Evolutionary conservation across 345 rosid species (phyloP).

Genomic region (Populus tremula): DNA sequence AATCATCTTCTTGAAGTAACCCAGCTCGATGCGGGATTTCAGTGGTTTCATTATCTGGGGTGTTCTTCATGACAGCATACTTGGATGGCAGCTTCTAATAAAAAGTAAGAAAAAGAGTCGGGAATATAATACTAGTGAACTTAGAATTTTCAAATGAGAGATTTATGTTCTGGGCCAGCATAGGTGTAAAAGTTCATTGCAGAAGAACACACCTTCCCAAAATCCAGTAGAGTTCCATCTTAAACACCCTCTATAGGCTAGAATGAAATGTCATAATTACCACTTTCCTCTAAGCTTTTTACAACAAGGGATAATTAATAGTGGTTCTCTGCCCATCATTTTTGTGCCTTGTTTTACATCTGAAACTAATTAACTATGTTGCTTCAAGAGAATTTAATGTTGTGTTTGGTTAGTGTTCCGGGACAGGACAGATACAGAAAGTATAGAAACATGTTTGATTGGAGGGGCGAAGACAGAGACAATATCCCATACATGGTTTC

Average conservation of each 20-base stretch:
- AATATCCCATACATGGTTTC: background rate
- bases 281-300: background rate
- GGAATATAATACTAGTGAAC: background rate
- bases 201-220: no score
- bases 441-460: no score
- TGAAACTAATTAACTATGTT: background rate
- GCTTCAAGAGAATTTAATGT: background rate
- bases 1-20: constrained; percentile 46
- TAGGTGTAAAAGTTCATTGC: background rate
- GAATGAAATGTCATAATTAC: background rate
- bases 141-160: background rate
- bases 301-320: background rate
- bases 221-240: no score
- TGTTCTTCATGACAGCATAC: constrained; percentile 33
- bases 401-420: no score
- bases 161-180: background rate
- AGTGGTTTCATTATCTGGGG: constrained; percentile 25
- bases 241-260: background rate
- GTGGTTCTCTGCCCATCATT: background rate
- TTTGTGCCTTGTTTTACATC: background rate
- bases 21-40: constrained; percentile 31
- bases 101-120: background rate
- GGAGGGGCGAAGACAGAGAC: no score
- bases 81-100: constrained; percentile 40
- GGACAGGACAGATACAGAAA: no score